Evolutionary conservation across 2,329 filamentous ascomycete genomes (phyloP).

Genomic region (Fusarium devonianum): DNA sequence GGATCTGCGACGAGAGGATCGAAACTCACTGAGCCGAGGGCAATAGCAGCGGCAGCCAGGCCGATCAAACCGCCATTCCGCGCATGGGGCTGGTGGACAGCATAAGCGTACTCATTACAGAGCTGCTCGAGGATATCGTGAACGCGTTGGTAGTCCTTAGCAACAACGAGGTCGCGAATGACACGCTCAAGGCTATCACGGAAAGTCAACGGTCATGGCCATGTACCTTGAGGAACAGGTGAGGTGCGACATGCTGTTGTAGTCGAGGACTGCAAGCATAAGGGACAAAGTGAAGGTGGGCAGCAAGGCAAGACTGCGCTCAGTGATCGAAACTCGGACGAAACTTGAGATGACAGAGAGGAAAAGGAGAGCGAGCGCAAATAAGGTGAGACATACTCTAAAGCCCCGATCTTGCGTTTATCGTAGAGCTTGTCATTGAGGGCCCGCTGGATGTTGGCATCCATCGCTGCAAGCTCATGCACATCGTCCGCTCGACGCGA

Average conservation of each 20-base stretch:
- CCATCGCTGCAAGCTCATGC: conserved; percentile 66
- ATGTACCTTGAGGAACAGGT: background rate
- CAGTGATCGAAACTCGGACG: too few species aligned
- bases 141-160: conserved; percentile 81
- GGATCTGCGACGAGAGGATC: background rate
- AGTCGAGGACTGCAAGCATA: background rate
- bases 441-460: conserved; percentile 85
- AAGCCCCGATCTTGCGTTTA: conserved; percentile 92
- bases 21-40: conserved; percentile 81
- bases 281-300: background rate
- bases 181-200: conserved; percentile 79
- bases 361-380: background rate
- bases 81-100: conserved; percentile 94
- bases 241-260: background rate
- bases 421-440: conserved; percentile 99
- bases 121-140: conserved; percentile 92
- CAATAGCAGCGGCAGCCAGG: conserved; percentile 93
- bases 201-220: conserved; percentile 18
- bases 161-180: conserved; percentile 82
- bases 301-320: background rate
- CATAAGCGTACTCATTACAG: conserved; percentile 97
- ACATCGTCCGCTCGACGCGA: conserved; percentile 34
- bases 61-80: conserved; percentile 96
- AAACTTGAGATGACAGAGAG: background rate
- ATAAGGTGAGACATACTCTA: conserved; percentile 73